phyloP scores from a whole-genome alignment of 2,329 filamentous ascomycete genomes.

The Teratosphaeria pseudoeucalypti region DNA sequence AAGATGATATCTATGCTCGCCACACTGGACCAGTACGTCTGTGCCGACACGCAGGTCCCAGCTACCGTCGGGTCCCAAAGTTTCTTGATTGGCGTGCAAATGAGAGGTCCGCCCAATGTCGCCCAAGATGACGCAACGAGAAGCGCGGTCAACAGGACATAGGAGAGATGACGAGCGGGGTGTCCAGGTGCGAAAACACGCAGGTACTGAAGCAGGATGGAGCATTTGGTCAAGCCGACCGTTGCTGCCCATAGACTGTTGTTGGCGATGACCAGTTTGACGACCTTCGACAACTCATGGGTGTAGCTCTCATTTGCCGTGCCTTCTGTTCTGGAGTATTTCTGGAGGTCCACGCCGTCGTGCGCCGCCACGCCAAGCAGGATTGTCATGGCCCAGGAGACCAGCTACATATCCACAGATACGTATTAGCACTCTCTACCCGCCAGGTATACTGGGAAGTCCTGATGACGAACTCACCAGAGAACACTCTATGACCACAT shows the following conservation, averaged over 20 bases:
- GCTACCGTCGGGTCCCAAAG: slow-evolving; percentile 29
- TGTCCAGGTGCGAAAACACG: slow-evolving; percentile 33
- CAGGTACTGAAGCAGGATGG: slow-evolving; percentile 40
- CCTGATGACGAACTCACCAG: slow-evolving; percentile 15
- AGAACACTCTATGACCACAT: slow-evolving; percentile 27
- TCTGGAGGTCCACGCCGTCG: slow-evolving; percentile 13
- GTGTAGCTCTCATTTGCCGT: not conserved
- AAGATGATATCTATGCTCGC: slow-evolving; percentile 35
- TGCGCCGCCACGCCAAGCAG: slow-evolving; percentile 17
- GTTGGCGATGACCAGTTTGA: slow-evolving; percentile 22
- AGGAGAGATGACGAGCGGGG: slow-evolving; percentile 28
- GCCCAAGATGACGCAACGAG: slow-evolving; percentile 19
- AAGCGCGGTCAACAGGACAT: slow-evolving; percentile 26
- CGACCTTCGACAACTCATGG: slow-evolving; percentile 10
- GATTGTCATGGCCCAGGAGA: slow-evolving; percentile 21
- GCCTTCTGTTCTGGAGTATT: not conserved
- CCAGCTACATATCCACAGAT: slow-evolving; percentile 6
- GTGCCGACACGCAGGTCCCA: slow-evolving; percentile 29
- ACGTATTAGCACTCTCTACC: not conserved
- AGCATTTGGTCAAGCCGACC: slow-evolving; percentile 34
- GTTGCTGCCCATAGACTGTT: slow-evolving; percentile 25
- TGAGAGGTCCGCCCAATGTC: slow-evolving; percentile 31
- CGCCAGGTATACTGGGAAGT: not conserved
- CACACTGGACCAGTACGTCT: slow-evolving; percentile 35
- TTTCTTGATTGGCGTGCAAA: slow-evolving; percentile 31